Conservation (phyloP, 768 basidiomycete species). For the Naganishia kalamii region DNA sequence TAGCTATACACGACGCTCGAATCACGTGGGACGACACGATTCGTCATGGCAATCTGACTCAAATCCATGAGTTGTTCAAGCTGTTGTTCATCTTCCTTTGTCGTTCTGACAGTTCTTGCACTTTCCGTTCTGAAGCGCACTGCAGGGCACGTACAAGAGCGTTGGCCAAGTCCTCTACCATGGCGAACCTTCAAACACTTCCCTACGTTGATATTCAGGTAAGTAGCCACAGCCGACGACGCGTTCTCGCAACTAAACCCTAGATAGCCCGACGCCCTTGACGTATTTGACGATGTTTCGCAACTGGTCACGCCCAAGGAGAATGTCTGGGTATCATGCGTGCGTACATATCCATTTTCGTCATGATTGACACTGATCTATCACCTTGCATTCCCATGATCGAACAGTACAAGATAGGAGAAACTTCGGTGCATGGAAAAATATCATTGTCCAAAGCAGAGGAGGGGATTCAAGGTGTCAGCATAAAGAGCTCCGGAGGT, state of each 20-base stretch:
- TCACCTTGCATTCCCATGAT: not conserved
- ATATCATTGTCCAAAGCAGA: conserved; percentile 52
- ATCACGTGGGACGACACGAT: too few relatives aligned
- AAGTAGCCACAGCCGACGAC: conserved; percentile 1
- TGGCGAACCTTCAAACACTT: conserved; percentile 22
- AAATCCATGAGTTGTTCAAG: too few relatives aligned
- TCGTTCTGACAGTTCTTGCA: too few relatives aligned
- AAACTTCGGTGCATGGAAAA: conserved; percentile 59
- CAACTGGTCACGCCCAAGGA: conserved; percentile 57
- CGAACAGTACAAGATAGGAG: conserved; percentile 50
- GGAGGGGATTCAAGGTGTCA: conserved; percentile 50
- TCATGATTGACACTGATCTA: not conserved
- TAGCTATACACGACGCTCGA: not conserved
- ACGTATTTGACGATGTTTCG: conserved; percentile 60
- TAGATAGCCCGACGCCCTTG: conserved; percentile 58
- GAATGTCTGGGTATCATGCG: conserved; percentile 66
- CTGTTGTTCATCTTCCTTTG: too few relatives aligned
- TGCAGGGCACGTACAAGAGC: too few relatives aligned
- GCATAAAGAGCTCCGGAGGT: conserved; percentile 52
- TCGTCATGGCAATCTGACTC: too few relatives aligned
- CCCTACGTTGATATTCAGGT: conserved; percentile 45
- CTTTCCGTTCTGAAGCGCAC: too few relatives aligned
- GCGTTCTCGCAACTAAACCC: conserved; percentile 51
- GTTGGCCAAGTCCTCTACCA: not conserved
- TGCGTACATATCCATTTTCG: conserved; percentile 24